Conservation (phyloP, 768 basidiomycete species). For the Sarcomyxa edulis region DNA sequence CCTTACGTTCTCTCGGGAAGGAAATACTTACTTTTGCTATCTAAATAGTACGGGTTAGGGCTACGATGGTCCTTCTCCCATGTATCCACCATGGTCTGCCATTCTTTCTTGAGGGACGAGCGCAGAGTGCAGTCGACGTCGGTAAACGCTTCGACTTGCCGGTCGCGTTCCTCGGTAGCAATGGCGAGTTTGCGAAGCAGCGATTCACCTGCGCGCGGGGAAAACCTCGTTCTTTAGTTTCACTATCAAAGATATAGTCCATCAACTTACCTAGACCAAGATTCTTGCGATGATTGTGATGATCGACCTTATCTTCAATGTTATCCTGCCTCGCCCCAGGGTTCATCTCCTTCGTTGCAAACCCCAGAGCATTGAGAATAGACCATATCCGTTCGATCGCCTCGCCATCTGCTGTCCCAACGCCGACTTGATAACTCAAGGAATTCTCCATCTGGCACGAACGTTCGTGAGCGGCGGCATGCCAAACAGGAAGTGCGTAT, state of each 20-base stretch:
- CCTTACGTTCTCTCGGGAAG: no score
- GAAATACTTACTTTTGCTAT: background rate
- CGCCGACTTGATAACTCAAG: slow-evolving; percentile 17
- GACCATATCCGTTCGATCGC: slow-evolving; percentile 10
- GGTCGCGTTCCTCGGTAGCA: no score
- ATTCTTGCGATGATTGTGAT: slow-evolving; percentile 8
- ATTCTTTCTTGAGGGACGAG: background rate
- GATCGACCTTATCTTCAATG: slow-evolving; percentile 8
- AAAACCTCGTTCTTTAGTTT: no score
- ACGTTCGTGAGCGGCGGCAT: slow-evolving; percentile 9
- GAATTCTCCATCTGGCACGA: slow-evolving; percentile 14
- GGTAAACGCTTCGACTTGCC: no score
- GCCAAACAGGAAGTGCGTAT: slow-evolving; percentile 15
- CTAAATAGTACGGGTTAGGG: slow-evolving; percentile 14
- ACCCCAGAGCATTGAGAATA: background rate
- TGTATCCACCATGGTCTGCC: background rate
- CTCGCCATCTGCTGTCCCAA: slow-evolving; percentile 26
- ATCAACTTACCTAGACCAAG: slow-evolving; percentile 7
- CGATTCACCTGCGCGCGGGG: no score
- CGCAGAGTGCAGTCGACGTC: no score
- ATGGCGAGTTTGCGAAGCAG: no score
- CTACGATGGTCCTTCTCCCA: slow-evolving; percentile 13
- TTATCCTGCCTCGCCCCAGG: slow-evolving; percentile 10
- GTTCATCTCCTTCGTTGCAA: slow-evolving; percentile 10
- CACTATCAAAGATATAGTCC: background rate